These are phyloP conservation scores for Sclerotinia minor DNA, from an alignment of 2,329 filamentous ascomycete species.

Conservation along the genomic window DNA sequence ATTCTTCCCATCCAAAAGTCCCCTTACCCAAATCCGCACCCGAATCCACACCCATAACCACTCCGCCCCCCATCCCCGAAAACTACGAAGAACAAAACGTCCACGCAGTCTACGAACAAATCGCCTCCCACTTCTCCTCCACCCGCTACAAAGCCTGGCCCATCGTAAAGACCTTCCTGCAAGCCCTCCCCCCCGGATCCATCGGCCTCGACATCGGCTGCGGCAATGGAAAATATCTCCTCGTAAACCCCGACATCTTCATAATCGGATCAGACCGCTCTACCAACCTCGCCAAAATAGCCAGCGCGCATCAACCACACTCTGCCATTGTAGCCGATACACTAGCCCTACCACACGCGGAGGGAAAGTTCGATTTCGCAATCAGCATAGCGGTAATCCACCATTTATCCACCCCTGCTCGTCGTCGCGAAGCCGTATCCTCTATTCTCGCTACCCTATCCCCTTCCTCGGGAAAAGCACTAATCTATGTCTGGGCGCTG, in stretches of 20 bases:
- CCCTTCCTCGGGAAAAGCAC: constrained; percentile 56
- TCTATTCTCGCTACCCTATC: constrained; percentile 5
- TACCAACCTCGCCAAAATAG: constrained; percentile 54
- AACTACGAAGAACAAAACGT: constrained; percentile 84
- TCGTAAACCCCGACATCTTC: constrained; percentile 74
- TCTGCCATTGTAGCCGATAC: constrained; percentile 78
- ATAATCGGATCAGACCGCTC: constrained; percentile 85
- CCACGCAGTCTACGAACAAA: constrained; percentile 86
- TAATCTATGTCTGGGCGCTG: constrained; percentile 93
- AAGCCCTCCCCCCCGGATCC: constrained; percentile 63
- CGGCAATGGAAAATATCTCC: constrained; percentile 94
- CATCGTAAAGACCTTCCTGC: constrained; percentile 78
- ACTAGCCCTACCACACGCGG: constrained; percentile 76
- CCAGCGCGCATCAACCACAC: constrained; percentile 53
- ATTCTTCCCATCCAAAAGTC: background rate
- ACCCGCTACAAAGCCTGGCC: constrained; percentile 89
- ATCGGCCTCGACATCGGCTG: constrained; percentile 91
- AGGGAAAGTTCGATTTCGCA: constrained; percentile 73
- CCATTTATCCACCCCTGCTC: constrained; percentile 76
- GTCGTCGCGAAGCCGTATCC: constrained; percentile 64
- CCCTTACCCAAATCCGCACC: constrained; percentile 5
- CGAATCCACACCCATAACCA: constrained; percentile 2
- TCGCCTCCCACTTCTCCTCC: constrained; percentile 80
- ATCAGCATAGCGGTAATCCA: constrained; percentile 95
- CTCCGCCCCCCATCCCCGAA: constrained; percentile 40